Evolutionary conservation across 345 rosid species (phyloP), one percentile per base, ranked within the genome.

Genomic region (Linum lewisii): DNA sequence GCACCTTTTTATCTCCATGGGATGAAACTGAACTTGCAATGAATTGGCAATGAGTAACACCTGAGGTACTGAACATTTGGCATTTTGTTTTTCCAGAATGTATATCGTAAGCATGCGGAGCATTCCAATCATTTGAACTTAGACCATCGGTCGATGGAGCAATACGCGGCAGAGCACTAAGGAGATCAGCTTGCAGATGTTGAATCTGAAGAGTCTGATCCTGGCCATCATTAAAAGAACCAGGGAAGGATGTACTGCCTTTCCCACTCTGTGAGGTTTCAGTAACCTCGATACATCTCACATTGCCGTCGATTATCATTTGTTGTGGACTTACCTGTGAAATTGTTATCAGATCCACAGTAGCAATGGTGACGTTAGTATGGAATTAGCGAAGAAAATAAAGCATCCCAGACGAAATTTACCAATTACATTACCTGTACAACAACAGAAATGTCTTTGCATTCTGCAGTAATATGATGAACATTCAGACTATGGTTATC

Each of bases 311-410:
- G 62, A 87, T 65, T 69, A 79, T 82, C 77, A 78, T 62, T 62
- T 78, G 76, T 73, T 59, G 89, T 79, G 90, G 88, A 66, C 71
- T 69, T 62, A 89, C 87, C 99, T 93, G 90, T 79, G 74, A 57
- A 79, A 60, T 63, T 65, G 44, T 70, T 11, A 42, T 42, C 1
- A 42, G 47, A 11, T 5, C 7, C 10, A 11, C 38, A 34, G 10
- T 42, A 42, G 47, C 9, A 42, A 42, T 42, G 24, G 71, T 37
- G 19, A 52, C 21, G 54, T n/a, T 37, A 38, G 61, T 54, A 64
- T 51, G 58, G 38, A 64, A 15, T 38, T 0, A 52, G 45, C 18
- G 20, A 15, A 42, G 16, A 49, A n/a, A 20, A 29, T 11, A 61
- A 7, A 34, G 36, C 18, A 38, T 18, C 24, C 15, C 18, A 21